Evolutionary conservation across 1,284 basidiomycete species (phyloP), one percentile per base, ranked within the genome.

Genomic region (Macrocybe sp.): DNA sequence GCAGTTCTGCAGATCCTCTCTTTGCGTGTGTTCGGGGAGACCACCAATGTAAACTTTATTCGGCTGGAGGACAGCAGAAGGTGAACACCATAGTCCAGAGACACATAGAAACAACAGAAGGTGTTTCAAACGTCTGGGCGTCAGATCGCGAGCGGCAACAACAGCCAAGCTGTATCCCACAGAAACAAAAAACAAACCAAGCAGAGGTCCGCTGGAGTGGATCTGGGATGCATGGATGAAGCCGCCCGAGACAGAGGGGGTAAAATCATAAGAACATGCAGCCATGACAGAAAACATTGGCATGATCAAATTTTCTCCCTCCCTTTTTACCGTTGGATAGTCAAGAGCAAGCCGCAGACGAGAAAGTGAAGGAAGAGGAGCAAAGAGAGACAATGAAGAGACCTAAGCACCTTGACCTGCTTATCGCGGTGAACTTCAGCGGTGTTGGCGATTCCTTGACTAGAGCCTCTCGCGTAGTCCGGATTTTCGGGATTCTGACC

Each of bases 11-110:
- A 92, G 69, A 62, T 92, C 89, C 68, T 89, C 88, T 66, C 82
- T 77, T 55, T 85, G 83, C 46, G 89, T 91, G 57, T 89, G 77
- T 67, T 89, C 86, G 52, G 89, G 89, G 53, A 92, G 77, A 55
- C 89, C 89, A 60, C 89, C 89, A 62, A 92, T 83, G 64, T 92
- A 92, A 65, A 92, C 84, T 72, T 92, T 92, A 72, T 90, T 90
- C 69, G 86, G 84, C 87, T 91, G 75, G 70, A 22, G 22, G 22
- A 71, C 71, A 73, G 76, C 73, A 79, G 66, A 79, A 74, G 68
- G 75, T 84, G 70, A 84, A 84, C 78, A 82, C 74, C 70, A 22
- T 66, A 74, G 74, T 68, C 63, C 62, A 69, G 69, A 68, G 52
- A 58, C 50, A 59, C 60, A 70, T 60, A 73, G 62, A 73, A 69